Evolutionary conservation across 495 filamentous ascomycete species (phyloP).

Genomic region (Lasiosphaeria hispida): DNA sequence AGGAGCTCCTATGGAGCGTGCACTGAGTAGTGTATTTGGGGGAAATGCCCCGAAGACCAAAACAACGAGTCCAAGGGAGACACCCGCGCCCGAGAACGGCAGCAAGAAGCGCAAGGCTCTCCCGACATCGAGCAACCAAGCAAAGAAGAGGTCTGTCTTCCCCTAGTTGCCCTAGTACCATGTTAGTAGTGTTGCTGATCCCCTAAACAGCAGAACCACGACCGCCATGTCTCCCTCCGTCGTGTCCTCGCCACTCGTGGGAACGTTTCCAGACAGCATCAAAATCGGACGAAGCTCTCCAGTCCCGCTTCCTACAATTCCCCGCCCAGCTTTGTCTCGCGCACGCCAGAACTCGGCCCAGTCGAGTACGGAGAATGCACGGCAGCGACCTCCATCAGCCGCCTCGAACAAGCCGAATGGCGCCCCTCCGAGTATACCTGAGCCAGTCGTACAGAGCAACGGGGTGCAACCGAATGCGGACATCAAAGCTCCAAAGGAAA

Average conservation of each 20-base stretch:
- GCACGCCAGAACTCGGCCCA: slow-evolving; percentile 66
- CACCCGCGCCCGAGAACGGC: slow-evolving; percentile 55
- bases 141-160: slow-evolving; percentile 70
- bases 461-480: slow-evolving; percentile 34
- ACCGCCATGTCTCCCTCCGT: slow-evolving; percentile 63
- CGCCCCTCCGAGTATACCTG: slow-evolving; percentile 26
- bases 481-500: slow-evolving; percentile 36
- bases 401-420: slow-evolving; percentile 50
- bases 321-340: slow-evolving; percentile 62
- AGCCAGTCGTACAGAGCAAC: slow-evolving; percentile 20
- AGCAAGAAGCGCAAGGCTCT: slow-evolving; percentile 68
- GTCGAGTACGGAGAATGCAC: slow-evolving; percentile 48
- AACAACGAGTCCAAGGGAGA: slow-evolving; percentile 60
- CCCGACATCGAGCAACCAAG: slow-evolving; percentile 56
- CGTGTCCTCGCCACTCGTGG: slow-evolving; percentile 69
- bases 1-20: slow-evolving; percentile 64
- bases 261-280: slow-evolving; percentile 56
- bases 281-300: slow-evolving; percentile 41
- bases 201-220: slow-evolving; percentile 26
- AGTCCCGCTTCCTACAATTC: slow-evolving; percentile 33
- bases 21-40: slow-evolving; percentile 59
- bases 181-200: slow-evolving; percentile 14
- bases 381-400: slow-evolving; percentile 59
- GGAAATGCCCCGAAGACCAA: slow-evolving; percentile 48
- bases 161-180: background rate